These are phyloP conservation scores for Populus hybrid DNA, from an alignment of 441 rosid genomes.

Conservation along the genomic window DNA sequence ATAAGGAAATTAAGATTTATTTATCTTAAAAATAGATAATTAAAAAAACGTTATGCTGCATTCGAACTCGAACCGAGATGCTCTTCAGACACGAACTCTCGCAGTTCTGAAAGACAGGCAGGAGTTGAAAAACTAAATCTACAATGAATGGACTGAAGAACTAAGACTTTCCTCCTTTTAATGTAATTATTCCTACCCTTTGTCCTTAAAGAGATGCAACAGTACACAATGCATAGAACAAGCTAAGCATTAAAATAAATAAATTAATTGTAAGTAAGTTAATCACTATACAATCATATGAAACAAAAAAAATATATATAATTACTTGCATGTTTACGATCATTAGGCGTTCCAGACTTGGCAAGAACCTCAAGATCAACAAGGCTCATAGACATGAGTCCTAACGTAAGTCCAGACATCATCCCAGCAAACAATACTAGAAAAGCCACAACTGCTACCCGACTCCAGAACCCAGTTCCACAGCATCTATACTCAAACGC, in stretches of 20 bases:
- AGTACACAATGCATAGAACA: background rate
- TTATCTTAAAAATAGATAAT: no score
- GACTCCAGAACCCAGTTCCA: conserved; percentile 47
- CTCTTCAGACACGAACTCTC: no score
- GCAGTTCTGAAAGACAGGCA: no score
- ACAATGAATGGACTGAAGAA: no score
- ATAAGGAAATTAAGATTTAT: no score
- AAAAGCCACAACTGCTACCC: conserved; percentile 40
- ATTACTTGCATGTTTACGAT: conserved; percentile 68
- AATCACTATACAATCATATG: background rate
- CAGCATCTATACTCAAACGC: conserved; percentile 58
- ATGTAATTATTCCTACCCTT: background rate
- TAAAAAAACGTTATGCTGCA: no score
- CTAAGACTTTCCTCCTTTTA: no score
- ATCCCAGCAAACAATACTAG: conserved; percentile 76
- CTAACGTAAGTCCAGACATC: conserved; percentile 92
- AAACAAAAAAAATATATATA: background rate
- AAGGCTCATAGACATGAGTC: conserved; percentile 90
- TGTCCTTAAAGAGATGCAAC: background rate
- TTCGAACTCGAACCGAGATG: no score
- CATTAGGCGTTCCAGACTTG: conserved; percentile 71
- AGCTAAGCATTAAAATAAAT: background rate
- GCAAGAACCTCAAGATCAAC: conserved; percentile 94
- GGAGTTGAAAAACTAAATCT: no score
- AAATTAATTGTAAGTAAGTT: background rate